A percentile compares a stretch with the other conserved stretches of the same genome.
Conservation (phyloP, 805 yeast genomes). For the Sugiyamaella floridensis region DNA sequence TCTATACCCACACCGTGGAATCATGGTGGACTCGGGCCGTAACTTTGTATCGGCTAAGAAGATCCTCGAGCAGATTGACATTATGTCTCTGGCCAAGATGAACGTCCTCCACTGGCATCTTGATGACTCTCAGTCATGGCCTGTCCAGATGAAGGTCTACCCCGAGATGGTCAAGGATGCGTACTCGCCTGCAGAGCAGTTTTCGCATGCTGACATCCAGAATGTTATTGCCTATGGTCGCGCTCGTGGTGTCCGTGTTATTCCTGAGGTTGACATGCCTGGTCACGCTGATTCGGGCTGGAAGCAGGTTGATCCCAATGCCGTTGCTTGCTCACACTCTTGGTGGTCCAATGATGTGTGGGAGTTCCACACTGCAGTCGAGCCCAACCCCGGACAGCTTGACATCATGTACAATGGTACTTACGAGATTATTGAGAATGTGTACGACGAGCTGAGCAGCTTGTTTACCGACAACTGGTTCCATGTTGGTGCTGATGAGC, state of each 20-base stretch:
- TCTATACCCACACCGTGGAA: constrained; percentile 34
- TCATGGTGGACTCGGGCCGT: constrained; percentile 36
- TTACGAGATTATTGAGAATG: constrained; percentile 31
- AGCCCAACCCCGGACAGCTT: constrained; percentile 40
- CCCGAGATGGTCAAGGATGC: constrained; percentile 38
- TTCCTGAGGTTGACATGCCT: constrained; percentile 40
- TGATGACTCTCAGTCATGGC: constrained; percentile 39
- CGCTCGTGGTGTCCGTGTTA: constrained; percentile 35
- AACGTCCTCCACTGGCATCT: constrained; percentile 39
- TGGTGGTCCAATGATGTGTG: constrained; percentile 28
- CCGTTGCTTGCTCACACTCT: constrained; percentile 32
- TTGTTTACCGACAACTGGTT: constrained; percentile 34
- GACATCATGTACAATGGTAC: constrained; percentile 32
- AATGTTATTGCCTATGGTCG: constrained; percentile 31
- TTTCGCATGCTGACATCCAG: constrained; percentile 27
- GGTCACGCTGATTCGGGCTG: constrained; percentile 40
- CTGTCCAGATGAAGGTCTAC: constrained; percentile 28
- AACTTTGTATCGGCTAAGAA: constrained; percentile 30
- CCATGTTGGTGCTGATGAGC: constrained; percentile 40
- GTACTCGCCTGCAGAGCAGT: constrained; percentile 31
- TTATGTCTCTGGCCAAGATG: constrained; percentile 35
- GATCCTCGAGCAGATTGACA: constrained; percentile 34
- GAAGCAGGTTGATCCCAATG: constrained; percentile 29
- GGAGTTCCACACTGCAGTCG: constrained; percentile 27
- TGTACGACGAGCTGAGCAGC: constrained; percentile 31